Evolutionary conservation across 768 basidiomycete species (phyloP), one percentile per base, ranked within the genome.

Genomic region (Amanita subjunquillea): DNA sequence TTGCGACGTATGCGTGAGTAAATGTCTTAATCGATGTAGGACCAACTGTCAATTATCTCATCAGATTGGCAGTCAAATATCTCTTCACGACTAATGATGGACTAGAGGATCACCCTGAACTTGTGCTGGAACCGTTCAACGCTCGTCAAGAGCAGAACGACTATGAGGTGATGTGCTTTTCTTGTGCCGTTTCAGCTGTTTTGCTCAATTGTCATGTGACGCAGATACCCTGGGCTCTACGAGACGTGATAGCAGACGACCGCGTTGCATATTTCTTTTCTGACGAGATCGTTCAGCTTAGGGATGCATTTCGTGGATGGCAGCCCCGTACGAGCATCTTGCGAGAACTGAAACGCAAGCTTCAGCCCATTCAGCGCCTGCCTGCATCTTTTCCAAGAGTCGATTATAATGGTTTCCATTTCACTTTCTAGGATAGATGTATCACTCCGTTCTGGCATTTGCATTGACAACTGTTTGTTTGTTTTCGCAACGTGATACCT

Each of bases 191-290:
- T 36, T 29, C 17, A 47, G 2, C 10, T 15, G 27, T 29, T n/a
- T 47, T 50, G 48, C 15, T 40, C 43, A 22, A 22, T 27, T 47
- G 37, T 39, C 54, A 12, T 27, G 29, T 55, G 23, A 55, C 30
- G 7, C 50, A 84, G 86, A 93, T 87, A 46, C 91, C 94, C 0
- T 96, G 93, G 94, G 79, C 88, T 25, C 76, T 95, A 56, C 81
- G 91, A 36, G 91, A 93, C 58, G 72, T 94, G 58, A 86, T 96
- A 58, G 93, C 93, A 23, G 83, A 95, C 63, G 81, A 82, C 23
- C 78, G 82, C 43, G 83, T 96, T 8, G 71, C 76, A 5, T 72
- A 80, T 54, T 80, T 93, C 50, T 97, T 97, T 60, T 74, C 80
- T 4, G 68, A 70, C 7, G 93, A 97, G 61, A 80, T 98, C 54